Conservation (phyloP, 1,284 basidiomycete genomes). For the Fistulina hepatica region DNA sequence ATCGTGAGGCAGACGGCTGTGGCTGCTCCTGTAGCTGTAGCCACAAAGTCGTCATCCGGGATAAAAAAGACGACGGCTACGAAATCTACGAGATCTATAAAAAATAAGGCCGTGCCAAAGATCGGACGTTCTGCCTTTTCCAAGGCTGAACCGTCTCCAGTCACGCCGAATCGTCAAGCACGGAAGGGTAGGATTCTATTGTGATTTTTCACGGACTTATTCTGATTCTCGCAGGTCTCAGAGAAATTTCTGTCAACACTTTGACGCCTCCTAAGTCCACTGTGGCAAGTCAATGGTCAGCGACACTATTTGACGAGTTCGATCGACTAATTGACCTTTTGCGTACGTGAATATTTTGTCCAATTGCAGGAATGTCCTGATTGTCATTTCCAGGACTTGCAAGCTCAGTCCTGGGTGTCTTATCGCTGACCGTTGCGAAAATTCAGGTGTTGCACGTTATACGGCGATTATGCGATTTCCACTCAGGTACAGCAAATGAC, state of each 20-base stretch:
- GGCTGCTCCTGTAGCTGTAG: conserved; percentile 17
- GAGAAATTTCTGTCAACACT: conserved; percentile 27
- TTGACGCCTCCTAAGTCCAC: conserved; percentile 21
- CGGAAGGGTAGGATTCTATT: conserved; percentile 66
- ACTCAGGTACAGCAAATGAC: conserved; percentile 33
- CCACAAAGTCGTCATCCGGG: conserved; percentile 16
- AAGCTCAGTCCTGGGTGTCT: conserved; percentile 56
- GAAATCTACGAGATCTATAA: conserved; percentile 3
- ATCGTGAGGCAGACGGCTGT: conserved; percentile 16
- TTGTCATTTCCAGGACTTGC: too few relatives aligned
- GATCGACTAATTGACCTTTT: conserved; percentile 38
- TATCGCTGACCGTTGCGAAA: conserved; percentile 40
- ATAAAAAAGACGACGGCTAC: conserved; percentile 13
- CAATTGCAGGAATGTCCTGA: too few relatives aligned
- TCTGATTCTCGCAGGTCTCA: conserved; percentile 21
- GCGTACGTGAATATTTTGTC: conserved; percentile 28
- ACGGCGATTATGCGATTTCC: conserved; percentile 35
- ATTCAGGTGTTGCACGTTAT: conserved; percentile 42
- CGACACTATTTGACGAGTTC: conserved; percentile 37
- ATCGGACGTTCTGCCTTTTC: conserved; percentile 1
- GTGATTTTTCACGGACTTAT: conserved; percentile 41
- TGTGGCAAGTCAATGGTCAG: conserved; percentile 14
- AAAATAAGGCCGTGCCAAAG: conserved; percentile 1
- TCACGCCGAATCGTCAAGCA: conserved; percentile 64
- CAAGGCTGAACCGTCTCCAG: conserved; percentile 17